A percentile compares a stretch with the other conserved stretches of the same genome.
Evolutionary conservation across 192 early-diverging fungal genomes (phyloP).

Genomic region (Haplosporangium gracile): DNA sequence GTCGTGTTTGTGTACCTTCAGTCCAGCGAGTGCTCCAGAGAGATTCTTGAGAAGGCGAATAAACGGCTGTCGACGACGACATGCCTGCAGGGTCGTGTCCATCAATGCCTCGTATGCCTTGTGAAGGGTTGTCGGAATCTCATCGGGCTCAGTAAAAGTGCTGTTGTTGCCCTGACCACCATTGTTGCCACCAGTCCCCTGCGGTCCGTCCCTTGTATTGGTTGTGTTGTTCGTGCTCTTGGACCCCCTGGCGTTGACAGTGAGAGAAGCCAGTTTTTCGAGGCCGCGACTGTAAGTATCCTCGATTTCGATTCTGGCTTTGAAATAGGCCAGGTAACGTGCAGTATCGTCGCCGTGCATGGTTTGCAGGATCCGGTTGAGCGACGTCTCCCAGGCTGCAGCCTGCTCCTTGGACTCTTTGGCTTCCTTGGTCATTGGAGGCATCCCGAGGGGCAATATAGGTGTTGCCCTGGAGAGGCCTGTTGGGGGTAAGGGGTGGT

Average conservation of each 20-base stretch:
- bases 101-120: conserved; percentile 36
- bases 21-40: conserved; percentile 14
- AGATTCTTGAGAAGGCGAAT: conserved; percentile 25
- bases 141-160: conserved; percentile 36
- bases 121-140: conserved; percentile 50
- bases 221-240: conserved; percentile 9
- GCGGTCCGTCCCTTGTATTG: neutral
- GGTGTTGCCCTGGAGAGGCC: conserved; percentile 34
- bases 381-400: conserved; percentile 35
- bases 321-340: conserved; percentile 44
- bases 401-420: conserved; percentile 47
- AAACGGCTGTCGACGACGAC: conserved; percentile 22
- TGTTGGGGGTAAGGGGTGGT: conserved; percentile 5
- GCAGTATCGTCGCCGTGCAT: conserved; percentile 54
- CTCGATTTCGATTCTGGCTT: conserved; percentile 44
- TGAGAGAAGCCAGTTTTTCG: conserved; percentile 28
- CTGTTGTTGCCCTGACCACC: conserved; percentile 4
- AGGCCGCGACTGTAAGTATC: conserved; percentile 40
- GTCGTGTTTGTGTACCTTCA: conserved; percentile 29
- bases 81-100: conserved; percentile 24
- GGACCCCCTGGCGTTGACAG: conserved; percentile 10
- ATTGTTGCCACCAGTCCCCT: conserved; percentile 2
- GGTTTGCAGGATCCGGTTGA: conserved; percentile 51
- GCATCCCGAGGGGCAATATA: conserved; percentile 49
- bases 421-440: conserved; percentile 40